Conservation (phyloP, 2,329 filamentous ascomycete genomes). For the Diaporthe sp. region DNA sequence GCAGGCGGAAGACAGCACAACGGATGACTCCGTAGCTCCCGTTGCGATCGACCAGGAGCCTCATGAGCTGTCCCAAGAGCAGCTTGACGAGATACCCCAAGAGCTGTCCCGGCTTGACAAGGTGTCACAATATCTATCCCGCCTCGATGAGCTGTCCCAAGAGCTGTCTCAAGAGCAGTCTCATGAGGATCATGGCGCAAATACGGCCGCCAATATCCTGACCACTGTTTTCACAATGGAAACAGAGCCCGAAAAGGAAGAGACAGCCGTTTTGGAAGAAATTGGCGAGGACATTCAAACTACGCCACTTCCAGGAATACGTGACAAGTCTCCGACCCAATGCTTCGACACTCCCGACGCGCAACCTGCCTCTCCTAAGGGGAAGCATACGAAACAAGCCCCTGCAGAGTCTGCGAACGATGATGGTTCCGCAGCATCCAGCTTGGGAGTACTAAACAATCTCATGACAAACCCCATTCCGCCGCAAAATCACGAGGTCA, state of each 20-base stretch:
- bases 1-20: background rate
- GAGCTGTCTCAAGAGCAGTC: background rate
- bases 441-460: background rate
- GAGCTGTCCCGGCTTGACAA: too few species aligned
- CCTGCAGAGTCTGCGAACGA: background rate
- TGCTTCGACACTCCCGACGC: background rate
- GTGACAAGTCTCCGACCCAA: background rate
- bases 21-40: background rate
- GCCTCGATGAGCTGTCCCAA: too few species aligned
- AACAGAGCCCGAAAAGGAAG: background rate
- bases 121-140: too few species aligned
- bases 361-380: background rate
- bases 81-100: too few species aligned
- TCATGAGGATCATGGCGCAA: background rate
- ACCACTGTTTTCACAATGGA: background rate
- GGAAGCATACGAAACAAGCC: background rate
- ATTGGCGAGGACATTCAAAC: background rate
- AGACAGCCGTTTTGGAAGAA: background rate
- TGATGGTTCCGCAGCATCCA: background rate
- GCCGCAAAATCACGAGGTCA: background rate
- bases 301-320: background rate
- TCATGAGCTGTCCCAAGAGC: background rate
- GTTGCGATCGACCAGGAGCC: background rate
- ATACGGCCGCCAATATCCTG: background rate
- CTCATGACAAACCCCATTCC: background rate